Conservation (phyloP, 2,329 filamentous ascomycete species). For the Arthrobotrys conoides region DNA sequence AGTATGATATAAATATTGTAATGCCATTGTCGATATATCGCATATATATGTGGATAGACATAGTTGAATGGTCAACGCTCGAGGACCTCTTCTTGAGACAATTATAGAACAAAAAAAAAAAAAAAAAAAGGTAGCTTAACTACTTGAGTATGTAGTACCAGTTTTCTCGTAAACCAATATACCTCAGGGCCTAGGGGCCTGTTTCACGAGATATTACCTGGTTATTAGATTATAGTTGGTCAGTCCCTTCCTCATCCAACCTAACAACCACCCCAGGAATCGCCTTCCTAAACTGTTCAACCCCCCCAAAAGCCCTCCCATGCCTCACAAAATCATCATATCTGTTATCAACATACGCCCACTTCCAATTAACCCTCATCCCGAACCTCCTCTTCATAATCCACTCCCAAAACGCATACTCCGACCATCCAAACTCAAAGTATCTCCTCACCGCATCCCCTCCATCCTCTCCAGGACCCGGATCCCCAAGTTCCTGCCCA, state of each 20-base stretch:
- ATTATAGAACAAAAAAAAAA: too few relatives aligned
- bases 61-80: too few relatives aligned
- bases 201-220: too few relatives aligned
- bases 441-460: slow-evolving; percentile 26
- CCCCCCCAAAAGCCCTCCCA: slow-evolving; percentile 16
- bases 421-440: slow-evolving; percentile 53
- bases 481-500: slow-evolving; percentile 28
- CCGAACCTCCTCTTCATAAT: slow-evolving; percentile 43
- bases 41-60: too few relatives aligned
- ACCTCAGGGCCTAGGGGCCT: too few relatives aligned
- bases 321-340: slow-evolving; percentile 46
- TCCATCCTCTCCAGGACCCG: slow-evolving; percentile 15
- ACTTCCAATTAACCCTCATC: slow-evolving; percentile 40
- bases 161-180: too few relatives aligned
- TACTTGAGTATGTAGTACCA: too few relatives aligned
- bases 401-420: slow-evolving; percentile 55
- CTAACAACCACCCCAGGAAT: slow-evolving; percentile 30
- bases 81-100: too few relatives aligned
- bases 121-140: neutral
- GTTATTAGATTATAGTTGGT: too few relatives aligned
- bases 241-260: too few relatives aligned
- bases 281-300: slow-evolving; percentile 30
- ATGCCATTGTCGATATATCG: too few relatives aligned
- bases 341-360: slow-evolving; percentile 36
- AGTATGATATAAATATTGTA: too few relatives aligned